Evolutionary conservation across 148 eudicot species (phyloP).

Genomic region (Rhododendron ovatum): DNA sequence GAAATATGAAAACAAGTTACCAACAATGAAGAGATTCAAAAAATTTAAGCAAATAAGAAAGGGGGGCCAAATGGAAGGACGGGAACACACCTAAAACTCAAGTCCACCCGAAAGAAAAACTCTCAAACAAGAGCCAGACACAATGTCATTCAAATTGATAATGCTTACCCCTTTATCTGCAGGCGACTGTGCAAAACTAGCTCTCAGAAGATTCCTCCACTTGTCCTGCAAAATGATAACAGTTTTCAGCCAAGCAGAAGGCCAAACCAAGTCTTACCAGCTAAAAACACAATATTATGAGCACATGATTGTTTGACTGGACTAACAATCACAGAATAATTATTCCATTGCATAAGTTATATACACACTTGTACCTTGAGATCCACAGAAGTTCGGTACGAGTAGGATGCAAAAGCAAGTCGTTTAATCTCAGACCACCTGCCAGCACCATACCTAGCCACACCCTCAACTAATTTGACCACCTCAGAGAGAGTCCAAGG

Average conservation of each 20-base stretch:
- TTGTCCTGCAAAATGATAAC: slow-evolving; percentile 61
- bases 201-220: slow-evolving; percentile 97
- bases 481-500: slow-evolving; percentile 91
- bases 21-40: not conserved
- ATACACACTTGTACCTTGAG: slow-evolving; percentile 54
- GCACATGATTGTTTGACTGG: not conserved
- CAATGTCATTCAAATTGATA: not conserved
- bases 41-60: not conserved
- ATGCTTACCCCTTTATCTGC: slow-evolving; percentile 72
- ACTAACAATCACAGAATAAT: not conserved
- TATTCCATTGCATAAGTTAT: not conserved
- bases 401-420: slow-evolving; percentile 70
- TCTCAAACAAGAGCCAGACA: not conserved
- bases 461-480: slow-evolving; percentile 91
- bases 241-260: slow-evolving; percentile 8
- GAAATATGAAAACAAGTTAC: not conserved
- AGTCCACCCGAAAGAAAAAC: not conserved
- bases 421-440: slow-evolving; percentile 98
- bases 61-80: not conserved
- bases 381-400: slow-evolving; percentile 95
- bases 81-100: not conserved
- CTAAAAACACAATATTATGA: not conserved
- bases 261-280: not conserved
- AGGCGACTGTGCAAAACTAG: slow-evolving; percentile 57
- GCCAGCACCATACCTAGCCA: slow-evolving; percentile 85